Conservation (phyloP, 768 basidiomycete genomes). For the Boletus barrowsii region DNA sequence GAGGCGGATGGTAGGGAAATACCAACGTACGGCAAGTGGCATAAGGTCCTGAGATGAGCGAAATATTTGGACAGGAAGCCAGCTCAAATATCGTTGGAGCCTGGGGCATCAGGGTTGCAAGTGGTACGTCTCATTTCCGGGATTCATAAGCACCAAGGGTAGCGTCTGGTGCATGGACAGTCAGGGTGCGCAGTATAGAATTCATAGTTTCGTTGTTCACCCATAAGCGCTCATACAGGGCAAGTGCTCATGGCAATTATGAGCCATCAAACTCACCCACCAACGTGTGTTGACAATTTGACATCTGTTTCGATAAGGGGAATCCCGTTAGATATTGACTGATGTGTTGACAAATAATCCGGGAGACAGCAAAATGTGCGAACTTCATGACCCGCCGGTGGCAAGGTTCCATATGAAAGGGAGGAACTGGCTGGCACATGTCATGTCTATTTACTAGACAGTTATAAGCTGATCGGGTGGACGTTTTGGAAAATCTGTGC, state of each 20-base stretch:
- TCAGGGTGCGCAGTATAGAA: constrained; percentile 3
- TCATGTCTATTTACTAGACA: neutral
- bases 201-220: neutral
- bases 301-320: neutral
- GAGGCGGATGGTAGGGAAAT: neutral
- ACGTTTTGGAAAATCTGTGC: too few relatives aligned
- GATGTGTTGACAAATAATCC: too few relatives aligned
- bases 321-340: neutral
- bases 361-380: too few relatives aligned
- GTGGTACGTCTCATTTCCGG: neutral
- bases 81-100: constrained; percentile 4
- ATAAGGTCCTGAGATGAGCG: neutral
- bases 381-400: neutral
- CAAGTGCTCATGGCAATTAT: neutral
- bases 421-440: neutral
- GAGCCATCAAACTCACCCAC: neutral
- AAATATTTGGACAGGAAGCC: neutral
- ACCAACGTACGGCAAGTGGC: neutral
- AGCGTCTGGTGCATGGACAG: too few relatives aligned
- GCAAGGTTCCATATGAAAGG: too few relatives aligned
- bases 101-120: neutral
- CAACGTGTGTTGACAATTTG: neutral
- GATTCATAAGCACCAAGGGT: neutral
- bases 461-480: too few relatives aligned
- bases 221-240: neutral